Percentiles rank a stretch among this genome's conserved stretches.
Conservation (phyloP, 2,329 filamentous ascomycete genomes). For the Pyrenochaeta sp. region DNA sequence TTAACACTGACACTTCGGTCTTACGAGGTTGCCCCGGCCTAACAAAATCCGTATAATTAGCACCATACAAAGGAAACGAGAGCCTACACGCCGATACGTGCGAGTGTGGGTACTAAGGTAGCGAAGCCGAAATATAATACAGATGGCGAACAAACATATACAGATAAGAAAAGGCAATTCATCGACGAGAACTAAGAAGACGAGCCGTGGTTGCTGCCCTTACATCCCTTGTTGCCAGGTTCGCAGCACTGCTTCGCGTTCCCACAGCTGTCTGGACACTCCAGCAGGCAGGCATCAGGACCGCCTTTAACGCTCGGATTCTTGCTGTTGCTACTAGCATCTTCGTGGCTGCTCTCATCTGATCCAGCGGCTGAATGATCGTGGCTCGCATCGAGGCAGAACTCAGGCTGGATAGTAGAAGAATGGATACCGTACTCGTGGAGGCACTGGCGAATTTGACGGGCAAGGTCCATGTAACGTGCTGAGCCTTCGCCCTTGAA, state of each 20-base stretch:
- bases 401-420: slow-evolving; percentile 97
- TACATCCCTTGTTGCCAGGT: slow-evolving; percentile 40
- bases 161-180: neutral
- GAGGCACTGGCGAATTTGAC: slow-evolving; percentile 83
- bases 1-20: neutral
- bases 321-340: slow-evolving; percentile 40
- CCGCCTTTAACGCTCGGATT: slow-evolving; percentile 48
- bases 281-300: slow-evolving; percentile 51
- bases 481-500: slow-evolving; percentile 80
- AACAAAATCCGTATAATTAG: neutral
- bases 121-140: slow-evolving; percentile 15
- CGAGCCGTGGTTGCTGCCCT: slow-evolving; percentile 20
- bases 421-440: slow-evolving; percentile 97
- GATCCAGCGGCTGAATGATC: slow-evolving; percentile 50
- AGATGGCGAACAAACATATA: slow-evolving; percentile 8
- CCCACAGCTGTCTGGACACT: slow-evolving; percentile 55
- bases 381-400: slow-evolving; percentile 56
- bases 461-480: slow-evolving; percentile 90
- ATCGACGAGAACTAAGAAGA: slow-evolving; percentile 15
- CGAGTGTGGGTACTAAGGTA: neutral
- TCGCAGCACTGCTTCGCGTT: slow-evolving; percentile 54
- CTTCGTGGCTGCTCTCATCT: slow-evolving; percentile 43
- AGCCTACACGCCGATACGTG: neutral
- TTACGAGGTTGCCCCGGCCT: neutral
- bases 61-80: neutral